These are phyloP conservation scores for Suhomyces sp. DNA, from an alignment of 805 yeast species.

Conservation along the genomic window DNA sequence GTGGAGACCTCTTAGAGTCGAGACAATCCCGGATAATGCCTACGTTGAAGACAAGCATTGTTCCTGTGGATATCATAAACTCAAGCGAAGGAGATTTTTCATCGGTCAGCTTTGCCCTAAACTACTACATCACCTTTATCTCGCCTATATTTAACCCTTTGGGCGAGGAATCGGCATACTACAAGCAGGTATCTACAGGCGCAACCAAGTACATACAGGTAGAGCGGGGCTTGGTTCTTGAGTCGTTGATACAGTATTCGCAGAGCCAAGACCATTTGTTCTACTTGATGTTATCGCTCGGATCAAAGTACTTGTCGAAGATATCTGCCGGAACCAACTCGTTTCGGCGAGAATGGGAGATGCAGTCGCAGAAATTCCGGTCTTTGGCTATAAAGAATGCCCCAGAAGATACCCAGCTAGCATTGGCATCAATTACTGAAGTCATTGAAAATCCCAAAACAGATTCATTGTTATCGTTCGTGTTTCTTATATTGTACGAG, in stretches of 20 bases:
- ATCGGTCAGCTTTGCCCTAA: constrained; percentile 19
- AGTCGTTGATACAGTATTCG: constrained; percentile 22
- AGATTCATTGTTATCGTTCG: constrained; percentile 18
- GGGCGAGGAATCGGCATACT: constrained; percentile 10
- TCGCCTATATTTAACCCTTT: constrained; percentile 30
- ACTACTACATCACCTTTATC: constrained; percentile 22
- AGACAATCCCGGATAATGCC: constrained; percentile 5
- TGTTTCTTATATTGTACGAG: constrained; percentile 22
- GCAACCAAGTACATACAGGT: constrained; percentile 13
- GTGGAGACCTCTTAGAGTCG: constrained; percentile 11
- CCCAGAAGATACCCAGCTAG: not conserved
- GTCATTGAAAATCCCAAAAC: constrained; percentile 7
- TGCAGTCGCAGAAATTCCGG: constrained; percentile 15
- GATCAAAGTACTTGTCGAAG: constrained; percentile 23
- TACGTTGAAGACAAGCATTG: constrained; percentile 18
- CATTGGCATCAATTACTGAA: not conserved
- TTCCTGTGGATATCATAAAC: constrained; percentile 19
- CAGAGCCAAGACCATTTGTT: constrained; percentile 20
- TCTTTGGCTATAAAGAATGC: constrained; percentile 12
- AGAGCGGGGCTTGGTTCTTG: constrained; percentile 23
- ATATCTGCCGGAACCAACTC: constrained; percentile 1
- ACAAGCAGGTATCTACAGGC: constrained; percentile 6
- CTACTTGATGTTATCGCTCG: constrained; percentile 23
- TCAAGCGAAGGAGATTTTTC: constrained; percentile 9
- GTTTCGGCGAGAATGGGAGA: constrained; percentile 16